Percentiles rank a stretch among this genome's conserved stretches.
Conservation (phyloP, 441 rosid genomes). For the Theobroma grandiflorum region DNA sequence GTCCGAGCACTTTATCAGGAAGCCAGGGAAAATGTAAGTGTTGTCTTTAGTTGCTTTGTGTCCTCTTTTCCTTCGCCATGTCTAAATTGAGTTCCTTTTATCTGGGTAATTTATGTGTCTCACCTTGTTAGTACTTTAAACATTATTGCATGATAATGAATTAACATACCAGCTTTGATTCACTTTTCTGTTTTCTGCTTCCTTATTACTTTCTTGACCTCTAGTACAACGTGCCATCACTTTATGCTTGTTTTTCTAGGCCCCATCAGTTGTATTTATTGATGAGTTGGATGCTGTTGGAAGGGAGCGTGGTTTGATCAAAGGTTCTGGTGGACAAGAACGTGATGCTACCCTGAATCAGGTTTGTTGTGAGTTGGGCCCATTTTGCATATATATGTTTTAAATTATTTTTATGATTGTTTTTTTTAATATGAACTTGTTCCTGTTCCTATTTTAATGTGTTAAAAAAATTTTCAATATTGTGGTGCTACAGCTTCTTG, state of each 20-base stretch:
- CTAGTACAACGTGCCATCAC: conserved; percentile 22
- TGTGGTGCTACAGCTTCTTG: conserved; percentile 73
- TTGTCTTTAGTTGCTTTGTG: conserved; percentile 31
- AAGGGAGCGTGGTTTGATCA: conserved; percentile 92
- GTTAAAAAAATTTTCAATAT: conserved; percentile 11
- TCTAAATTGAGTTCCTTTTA: conserved; percentile 12
- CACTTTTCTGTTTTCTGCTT: not conserved
- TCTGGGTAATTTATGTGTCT: conserved; percentile 8
- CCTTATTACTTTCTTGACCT: conserved; percentile 13
- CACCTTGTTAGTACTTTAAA: not conserved
- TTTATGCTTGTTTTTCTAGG: conserved; percentile 46
- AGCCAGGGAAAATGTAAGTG: conserved; percentile 80
- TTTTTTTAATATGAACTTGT: not conserved
- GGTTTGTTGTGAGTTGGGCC: conserved; percentile 45
- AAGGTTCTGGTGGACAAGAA: conserved; percentile 98
- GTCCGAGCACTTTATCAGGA: conserved; percentile 94
- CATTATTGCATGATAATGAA: not conserved
- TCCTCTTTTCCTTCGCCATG: conserved; percentile 10
- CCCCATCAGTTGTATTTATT: conserved; percentile 93
- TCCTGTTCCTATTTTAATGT: not conserved
- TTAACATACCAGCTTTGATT: not conserved
- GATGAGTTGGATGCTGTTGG: conserved; percentile 99
- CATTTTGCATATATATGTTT: not conserved
- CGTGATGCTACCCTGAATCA: conserved; percentile 98
- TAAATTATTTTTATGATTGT: not conserved